These are phyloP conservation scores for Ascosphaera apis DNA, from an alignment of 2,329 filamentous ascomycete genomes.

Conservation along the genomic window DNA sequence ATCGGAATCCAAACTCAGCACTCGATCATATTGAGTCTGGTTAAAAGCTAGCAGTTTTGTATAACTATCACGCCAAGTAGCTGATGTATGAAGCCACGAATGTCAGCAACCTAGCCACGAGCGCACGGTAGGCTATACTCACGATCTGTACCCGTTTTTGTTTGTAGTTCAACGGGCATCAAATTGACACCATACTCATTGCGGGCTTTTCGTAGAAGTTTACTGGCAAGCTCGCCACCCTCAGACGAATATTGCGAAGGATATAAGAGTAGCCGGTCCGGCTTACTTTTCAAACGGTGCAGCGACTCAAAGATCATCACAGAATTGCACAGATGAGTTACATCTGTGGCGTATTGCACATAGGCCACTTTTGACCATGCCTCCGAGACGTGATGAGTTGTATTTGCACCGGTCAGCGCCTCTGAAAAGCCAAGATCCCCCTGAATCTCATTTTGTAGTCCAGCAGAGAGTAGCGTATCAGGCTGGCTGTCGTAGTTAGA, in stretches of 20 bases:
- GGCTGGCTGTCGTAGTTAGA: too few species aligned
- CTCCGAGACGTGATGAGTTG: too few species aligned
- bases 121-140: neutral
- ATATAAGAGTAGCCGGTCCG: slow-evolving; percentile 13
- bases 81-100: slow-evolving; percentile 14
- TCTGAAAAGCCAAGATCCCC: too few species aligned
- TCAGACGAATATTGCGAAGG: slow-evolving; percentile 7
- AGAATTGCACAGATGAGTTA: slow-evolving; percentile 13
- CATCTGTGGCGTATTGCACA: slow-evolving; percentile 12
- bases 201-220: slow-evolving; percentile 22
- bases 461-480: too few species aligned
- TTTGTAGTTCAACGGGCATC: slow-evolving; percentile 17
- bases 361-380: slow-evolving; percentile 13
- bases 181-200: slow-evolving; percentile 25
- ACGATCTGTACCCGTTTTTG: slow-evolving; percentile 5
- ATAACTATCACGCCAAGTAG: slow-evolving; percentile 37
- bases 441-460: too few species aligned
- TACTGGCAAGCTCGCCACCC: slow-evolving; percentile 7
- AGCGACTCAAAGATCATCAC: slow-evolving; percentile 15
- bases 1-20: slow-evolving; percentile 37
- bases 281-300: slow-evolving; percentile 9
- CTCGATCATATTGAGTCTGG: slow-evolving; percentile 34
- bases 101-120: too few species aligned
- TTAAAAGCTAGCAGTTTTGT: slow-evolving; percentile 46
- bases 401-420: too few species aligned